Base-by-base conservation (phyloP, 1,139 yeast genomes). In the Debaryomycetaceae sp. region DNA sequence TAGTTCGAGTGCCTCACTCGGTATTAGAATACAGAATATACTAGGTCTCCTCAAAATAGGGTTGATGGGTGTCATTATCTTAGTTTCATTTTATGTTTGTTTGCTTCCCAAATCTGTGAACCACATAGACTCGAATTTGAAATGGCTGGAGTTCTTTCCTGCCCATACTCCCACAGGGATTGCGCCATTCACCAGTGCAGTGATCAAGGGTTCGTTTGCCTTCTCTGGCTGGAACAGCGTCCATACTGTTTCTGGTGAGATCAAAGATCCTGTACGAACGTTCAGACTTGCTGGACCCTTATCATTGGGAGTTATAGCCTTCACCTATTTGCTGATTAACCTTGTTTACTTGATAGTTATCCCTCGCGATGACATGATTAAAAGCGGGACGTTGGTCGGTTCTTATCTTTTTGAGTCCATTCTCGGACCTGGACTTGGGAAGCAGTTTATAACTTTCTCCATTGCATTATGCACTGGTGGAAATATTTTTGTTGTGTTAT, bases 211-310 rank as follows among this genome's bases (percentile, higher is more conserved):
- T 2, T 68, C 78, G 41, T 81, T 78, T 59, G 78, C 83, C 5
- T 79, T 74, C 44, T 68, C 78, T 3, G 87, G 87, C 3, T 81
- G 87, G 87, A 79, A 73, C 48, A 63, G 78, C 15, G 82, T 80
- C 5, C 86, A 81, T 51, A 71, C 81, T 0, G 83, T 79, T 11
- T 68, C 83, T 1, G 77, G 78, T 38, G 87, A 81, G 50, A 75
- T 81, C 30, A 73, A 74, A 41, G 75, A 81, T 48, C 87, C 86
- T 0, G 63, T 67, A 0, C 58, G 76, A 33, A 80, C 85, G 0
- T 67, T 80, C 39, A 77, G 66, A 50, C 72, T 80, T 30, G 83
- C 86, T 1, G 87, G 86, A 0, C 83, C 84, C 0, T 58, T 69
- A 1, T 77, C 86, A 0, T 56, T 81, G 33, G 42, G 64, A 1